Evolutionary conservation across 371 early-diverging fungal genomes (phyloP).

Genomic region (Conidiobolus incongruus): DNA sequence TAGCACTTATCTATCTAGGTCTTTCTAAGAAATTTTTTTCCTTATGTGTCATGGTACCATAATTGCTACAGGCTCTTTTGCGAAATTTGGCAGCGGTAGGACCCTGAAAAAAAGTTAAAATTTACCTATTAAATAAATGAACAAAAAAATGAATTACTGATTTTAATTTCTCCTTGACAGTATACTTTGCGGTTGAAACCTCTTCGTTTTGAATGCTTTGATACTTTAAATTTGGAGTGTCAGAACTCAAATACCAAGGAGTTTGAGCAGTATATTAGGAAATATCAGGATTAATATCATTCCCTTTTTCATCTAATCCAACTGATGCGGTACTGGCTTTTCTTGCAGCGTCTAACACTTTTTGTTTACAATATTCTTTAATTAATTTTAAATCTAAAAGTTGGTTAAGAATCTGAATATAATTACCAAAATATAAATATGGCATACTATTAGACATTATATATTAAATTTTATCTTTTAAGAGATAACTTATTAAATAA

Average conservation of each 20-base stretch:
- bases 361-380: constrained; percentile 60
- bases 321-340: constrained; percentile 79
- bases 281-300: constrained; percentile 96
- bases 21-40: constrained; percentile 85
- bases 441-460: no score
- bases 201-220: constrained; percentile 24
- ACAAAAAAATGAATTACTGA: no score
- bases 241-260: constrained; percentile 88
- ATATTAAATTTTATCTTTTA: no score
- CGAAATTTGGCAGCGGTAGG: constrained; percentile 75
- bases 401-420: no score
- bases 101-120: constrained; percentile 13
- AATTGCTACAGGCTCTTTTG: constrained; percentile 89
- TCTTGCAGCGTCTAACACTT: constrained; percentile 72
- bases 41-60: constrained; percentile 88
- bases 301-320: constrained; percentile 75
- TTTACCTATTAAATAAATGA: not conserved
- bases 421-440: no score
- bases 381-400: constrained; percentile 29
- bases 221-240: constrained; percentile 72
- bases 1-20: constrained; percentile 74
- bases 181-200: constrained; percentile 62
- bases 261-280: constrained; percentile 89
- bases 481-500: no score
- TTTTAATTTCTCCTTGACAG: constrained; percentile 40